These are phyloP conservation scores for Fraxinus latifolia DNA, from an alignment of 305 asterid genomes.

Conservation along the genomic window DNA sequence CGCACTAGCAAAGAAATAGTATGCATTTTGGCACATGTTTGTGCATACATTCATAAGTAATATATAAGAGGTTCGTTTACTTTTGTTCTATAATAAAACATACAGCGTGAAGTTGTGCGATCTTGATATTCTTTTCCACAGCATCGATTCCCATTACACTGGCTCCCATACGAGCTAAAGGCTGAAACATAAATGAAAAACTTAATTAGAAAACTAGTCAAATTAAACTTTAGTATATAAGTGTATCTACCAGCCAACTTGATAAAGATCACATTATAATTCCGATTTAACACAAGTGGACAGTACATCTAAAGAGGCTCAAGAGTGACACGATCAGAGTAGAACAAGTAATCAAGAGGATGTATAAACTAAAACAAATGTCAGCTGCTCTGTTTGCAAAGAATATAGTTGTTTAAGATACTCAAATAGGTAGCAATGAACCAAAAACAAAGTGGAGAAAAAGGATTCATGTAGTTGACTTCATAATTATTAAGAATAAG, in stretches of 20 bases:
- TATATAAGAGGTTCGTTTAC: neutral
- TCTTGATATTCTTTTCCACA: constrained; percentile 77
- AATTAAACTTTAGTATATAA: neutral
- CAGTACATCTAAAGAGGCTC: neutral
- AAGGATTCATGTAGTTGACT: neutral
- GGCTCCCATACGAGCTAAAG: constrained; percentile 91
- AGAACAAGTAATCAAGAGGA: neutral
- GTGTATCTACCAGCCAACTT: constrained; percentile 3
- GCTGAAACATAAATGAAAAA: constrained; percentile 42
- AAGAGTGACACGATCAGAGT: neutral
- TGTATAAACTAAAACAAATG: neutral
- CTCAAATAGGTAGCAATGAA: neutral
- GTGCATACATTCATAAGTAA: neutral
- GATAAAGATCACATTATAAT: neutral
- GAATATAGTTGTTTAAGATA: neutral
- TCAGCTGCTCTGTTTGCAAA: neutral
- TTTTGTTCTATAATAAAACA: constrained; percentile 25
- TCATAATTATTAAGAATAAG: neutral
- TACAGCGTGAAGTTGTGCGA: constrained; percentile 91
- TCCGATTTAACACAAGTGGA: neutral
- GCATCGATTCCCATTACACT: constrained; percentile 85
- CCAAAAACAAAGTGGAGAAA: neutral
- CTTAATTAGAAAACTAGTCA: constrained; percentile 14
- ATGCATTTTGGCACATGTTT: constrained; percentile 16
- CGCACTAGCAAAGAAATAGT: neutral